A percentile compares a stretch with the other conserved stretches of the same genome.
phyloP scores from a whole-genome alignment of 2,329 filamentous ascomycete genomes.

The Aspergillus udagawae region DNA sequence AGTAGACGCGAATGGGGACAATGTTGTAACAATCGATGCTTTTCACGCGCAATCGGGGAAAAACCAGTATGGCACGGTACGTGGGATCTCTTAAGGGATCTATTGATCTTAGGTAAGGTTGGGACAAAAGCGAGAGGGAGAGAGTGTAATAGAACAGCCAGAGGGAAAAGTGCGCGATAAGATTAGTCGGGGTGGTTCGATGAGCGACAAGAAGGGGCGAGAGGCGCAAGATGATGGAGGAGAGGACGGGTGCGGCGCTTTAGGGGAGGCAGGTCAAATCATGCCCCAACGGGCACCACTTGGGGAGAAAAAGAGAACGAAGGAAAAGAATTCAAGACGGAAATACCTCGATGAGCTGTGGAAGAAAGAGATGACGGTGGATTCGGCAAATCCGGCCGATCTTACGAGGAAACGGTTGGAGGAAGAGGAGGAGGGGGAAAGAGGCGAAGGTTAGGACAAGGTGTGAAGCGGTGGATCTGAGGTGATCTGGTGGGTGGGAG shows the following conservation, averaged over 20 bases:
- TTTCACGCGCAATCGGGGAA: conserved; percentile 4
- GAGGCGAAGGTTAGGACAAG: conserved; percentile 16
- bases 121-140: not conserved
- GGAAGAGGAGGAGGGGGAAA: conserved; percentile 7
- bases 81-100: not conserved
- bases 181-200: conserved; percentile 15
- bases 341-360: not conserved
- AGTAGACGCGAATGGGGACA: conserved; percentile 10
- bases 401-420: conserved; percentile 13
- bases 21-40: conserved; percentile 11
- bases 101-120: not conserved
- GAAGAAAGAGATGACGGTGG: not conserved
- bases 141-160: conserved; percentile 4
- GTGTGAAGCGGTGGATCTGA: conserved; percentile 27
- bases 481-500: conserved; percentile 19
- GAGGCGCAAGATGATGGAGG: conserved; percentile 2
- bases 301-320: conserved; percentile 1
- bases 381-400: conserved; percentile 9
- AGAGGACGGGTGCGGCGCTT: conserved; percentile 19
- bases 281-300: conserved; percentile 1
- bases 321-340: conserved; percentile 7
- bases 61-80: not conserved
- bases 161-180: conserved; percentile 17
- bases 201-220: conserved; percentile 16
- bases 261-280: conserved; percentile 6